Base-by-base conservation (phyloP, 805 yeast genomes). In the Candida glaebosa region DNA sequence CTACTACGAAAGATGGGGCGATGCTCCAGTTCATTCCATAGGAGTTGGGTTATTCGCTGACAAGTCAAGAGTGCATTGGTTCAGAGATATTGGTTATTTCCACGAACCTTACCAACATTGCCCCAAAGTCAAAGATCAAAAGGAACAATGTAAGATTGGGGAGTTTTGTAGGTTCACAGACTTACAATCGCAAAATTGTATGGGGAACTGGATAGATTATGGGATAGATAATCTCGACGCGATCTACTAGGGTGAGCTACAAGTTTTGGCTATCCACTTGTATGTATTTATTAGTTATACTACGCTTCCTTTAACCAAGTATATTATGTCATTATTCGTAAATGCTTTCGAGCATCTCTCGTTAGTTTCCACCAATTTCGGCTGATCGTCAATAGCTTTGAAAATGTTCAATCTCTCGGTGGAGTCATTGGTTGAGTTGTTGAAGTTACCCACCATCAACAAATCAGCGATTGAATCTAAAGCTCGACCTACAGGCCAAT, bases 1-100 rank as follows among this genome's bases (percentile, higher is more conserved):
- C 68, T 88, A 84, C 69, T 88, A 87, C 62, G 89, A 85, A 70
- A 76, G 96, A 65, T 87, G 95, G 96, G 95, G 96, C 53, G 96
- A 87, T 63, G 96, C 95, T 19, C 96, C 96, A 26, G 83, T 87
- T 38, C 96, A 87, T 63, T 84, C 95, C 4, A 81, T 87, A 54
- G 96, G 93, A 24, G 96, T 87, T 16, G 69, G 93, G 3, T 67
- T 88, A 49, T 85, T 88, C 67, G 58, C 87, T 61, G 79, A 84
- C 41, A 79, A 76, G 59, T 80, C 78, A 46, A 70, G 82, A 56
- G 66, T 88, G 38, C 95, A 88, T 56, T 88, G 95, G 93, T 89
- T 89, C 57, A 75, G 87, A 56, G 95, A 86, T 53, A 81, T 87
- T 40, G 95, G 93, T 0, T 86, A 87, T 57, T 68, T 65, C 40